A percentile compares a stretch with the other conserved stretches of the same genome.
These are phyloP conservation scores for Rhizopogon vulgaris DNA, from an alignment of 768 basidiomycete species.

Conservation along the genomic window DNA sequence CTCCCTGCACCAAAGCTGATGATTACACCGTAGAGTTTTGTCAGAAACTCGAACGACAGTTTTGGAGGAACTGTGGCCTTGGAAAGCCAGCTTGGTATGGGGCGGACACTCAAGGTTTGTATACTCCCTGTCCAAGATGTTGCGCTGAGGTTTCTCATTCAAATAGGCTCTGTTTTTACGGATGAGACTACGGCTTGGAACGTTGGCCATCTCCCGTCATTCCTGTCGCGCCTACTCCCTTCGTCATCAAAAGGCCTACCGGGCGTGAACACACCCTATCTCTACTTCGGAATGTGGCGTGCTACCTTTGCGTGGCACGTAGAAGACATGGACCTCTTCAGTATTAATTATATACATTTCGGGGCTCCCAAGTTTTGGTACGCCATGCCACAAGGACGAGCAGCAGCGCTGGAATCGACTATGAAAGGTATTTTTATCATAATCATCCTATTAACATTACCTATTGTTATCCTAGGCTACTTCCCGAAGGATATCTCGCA, in stretches of 20 bases:
- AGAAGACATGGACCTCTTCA: conserved; percentile 98
- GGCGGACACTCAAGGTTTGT: conserved; percentile 85
- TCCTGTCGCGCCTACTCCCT: conserved; percentile 75
- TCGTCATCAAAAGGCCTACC: conserved; percentile 66
- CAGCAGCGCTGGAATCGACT: conserved; percentile 75
- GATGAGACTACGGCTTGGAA: conserved; percentile 85
- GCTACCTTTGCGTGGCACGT: conserved; percentile 99
- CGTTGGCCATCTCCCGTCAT: conserved; percentile 84
- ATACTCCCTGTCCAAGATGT: not conserved
- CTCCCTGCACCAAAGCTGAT: conserved; percentile 56
- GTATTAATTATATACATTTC: conserved; percentile 98
- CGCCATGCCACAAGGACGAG: conserved; percentile 83
- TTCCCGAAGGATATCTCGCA: conserved; percentile 82
- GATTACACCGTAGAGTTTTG: conserved; percentile 92
- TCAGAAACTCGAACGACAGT: conserved; percentile 78
- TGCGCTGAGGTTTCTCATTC: not conserved
- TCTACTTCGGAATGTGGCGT: conserved; percentile 99
- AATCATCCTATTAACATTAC: conserved; percentile 3
- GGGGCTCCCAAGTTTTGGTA: conserved; percentile 99
- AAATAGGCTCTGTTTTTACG: conserved; percentile 58
- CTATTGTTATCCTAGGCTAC: conserved; percentile 45
- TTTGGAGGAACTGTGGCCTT: conserved; percentile 87
- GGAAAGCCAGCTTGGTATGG: conserved; percentile 97
- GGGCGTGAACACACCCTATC: conserved; percentile 94
- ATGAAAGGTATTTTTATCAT: conserved; percentile 63